phyloP scores from a whole-genome alignment of 331 rosid genomes.

The Phaseolus coccineus region DNA sequence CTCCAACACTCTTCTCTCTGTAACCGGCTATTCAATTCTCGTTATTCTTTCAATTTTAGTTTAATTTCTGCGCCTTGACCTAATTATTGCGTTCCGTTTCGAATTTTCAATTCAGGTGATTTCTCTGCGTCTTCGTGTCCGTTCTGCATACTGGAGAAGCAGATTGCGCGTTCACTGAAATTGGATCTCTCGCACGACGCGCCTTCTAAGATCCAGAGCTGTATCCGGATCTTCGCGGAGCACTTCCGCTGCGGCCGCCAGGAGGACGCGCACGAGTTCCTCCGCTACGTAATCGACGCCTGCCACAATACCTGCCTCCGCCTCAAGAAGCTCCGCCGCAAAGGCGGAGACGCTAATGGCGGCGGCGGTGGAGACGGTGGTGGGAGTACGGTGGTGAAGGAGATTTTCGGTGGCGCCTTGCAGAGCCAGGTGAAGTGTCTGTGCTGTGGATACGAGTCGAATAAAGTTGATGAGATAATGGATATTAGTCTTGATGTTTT shows the following conservation, averaged over 20 bases:
- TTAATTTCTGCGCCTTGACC: neutral
- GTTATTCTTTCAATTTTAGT: neutral
- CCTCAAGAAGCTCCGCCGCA: slow-evolving; percentile 77
- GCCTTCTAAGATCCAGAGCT: slow-evolving; percentile 79
- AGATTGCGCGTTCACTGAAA: slow-evolving; percentile 75
- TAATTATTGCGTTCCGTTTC: neutral
- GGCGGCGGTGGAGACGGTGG: slow-evolving; percentile 14
- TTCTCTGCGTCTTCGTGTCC: slow-evolving; percentile 71
- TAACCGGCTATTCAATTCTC: neutral
- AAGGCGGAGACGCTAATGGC: slow-evolving; percentile 31
- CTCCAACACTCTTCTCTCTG: slow-evolving; percentile 83
- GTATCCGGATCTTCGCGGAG: slow-evolving; percentile 77
- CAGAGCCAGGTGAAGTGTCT: slow-evolving; percentile 99
- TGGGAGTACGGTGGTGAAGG: slow-evolving; percentile 70
- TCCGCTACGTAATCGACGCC: slow-evolving; percentile 93
- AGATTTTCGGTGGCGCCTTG: slow-evolving; percentile 93
- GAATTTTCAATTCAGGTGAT: slow-evolving; percentile 63
- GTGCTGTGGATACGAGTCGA: slow-evolving; percentile 90
- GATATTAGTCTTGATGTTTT: slow-evolving; percentile 97
- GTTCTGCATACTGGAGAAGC: slow-evolving; percentile 85
- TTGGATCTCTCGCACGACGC: slow-evolving; percentile 74
- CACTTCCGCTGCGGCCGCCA: slow-evolving; percentile 87
- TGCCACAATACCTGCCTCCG: slow-evolving; percentile 95
- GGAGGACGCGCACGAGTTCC: slow-evolving; percentile 98
- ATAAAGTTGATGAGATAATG: slow-evolving; percentile 99